Base-by-base conservation (phyloP, 2,329 filamentous ascomycete genomes). In the Tolypocladium album region DNA sequence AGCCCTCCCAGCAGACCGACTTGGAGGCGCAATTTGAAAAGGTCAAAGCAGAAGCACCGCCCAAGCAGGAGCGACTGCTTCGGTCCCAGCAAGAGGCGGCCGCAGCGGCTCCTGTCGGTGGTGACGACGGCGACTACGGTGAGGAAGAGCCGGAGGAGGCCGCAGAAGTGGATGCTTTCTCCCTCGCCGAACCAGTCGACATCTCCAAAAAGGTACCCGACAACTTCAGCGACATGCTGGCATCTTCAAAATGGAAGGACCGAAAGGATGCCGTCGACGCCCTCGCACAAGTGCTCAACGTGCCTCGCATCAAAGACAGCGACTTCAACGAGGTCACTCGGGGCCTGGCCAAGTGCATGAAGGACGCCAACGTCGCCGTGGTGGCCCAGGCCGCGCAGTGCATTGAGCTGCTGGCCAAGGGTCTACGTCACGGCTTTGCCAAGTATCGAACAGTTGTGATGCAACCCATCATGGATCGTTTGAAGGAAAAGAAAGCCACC, bases 221-320 rank as follows among this genome's bases (percentile, higher is more conserved):
- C 45, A 87, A 92, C 70, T 92, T 97, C 65, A 82, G 85, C 64
- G 94, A 99, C 27, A 86, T 88, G 61, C 78, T 99, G 38, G 88
- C 83, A 0, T 97, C 93, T 12, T 88, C 92, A 0, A 99, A 99
- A 72, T 99, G 94, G 94, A 99, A 99, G 71, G 95, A 99, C 66
- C 83, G 94, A 63, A 99, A 99, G 74, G 94, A 99, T 66, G 90
- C 90, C 0, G 80, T 97, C 3, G 94, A 99, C 62, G 90, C 85
- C 12, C 80, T 97, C 0, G 88, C 87, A 66, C 83, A 83, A 17
- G 81, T 85, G 3, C 75, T 96, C 59, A 95, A 96, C 67, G 88
- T 95, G 47, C 92, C 93, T 17, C 84, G 88, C 63, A 96, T 99
- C 72, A 95, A 96, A 73, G 93, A 97, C 66, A 90, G 86, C 8